Base-by-base conservation (phyloP, 345 rosid species). In the Salix exigua region DNA sequence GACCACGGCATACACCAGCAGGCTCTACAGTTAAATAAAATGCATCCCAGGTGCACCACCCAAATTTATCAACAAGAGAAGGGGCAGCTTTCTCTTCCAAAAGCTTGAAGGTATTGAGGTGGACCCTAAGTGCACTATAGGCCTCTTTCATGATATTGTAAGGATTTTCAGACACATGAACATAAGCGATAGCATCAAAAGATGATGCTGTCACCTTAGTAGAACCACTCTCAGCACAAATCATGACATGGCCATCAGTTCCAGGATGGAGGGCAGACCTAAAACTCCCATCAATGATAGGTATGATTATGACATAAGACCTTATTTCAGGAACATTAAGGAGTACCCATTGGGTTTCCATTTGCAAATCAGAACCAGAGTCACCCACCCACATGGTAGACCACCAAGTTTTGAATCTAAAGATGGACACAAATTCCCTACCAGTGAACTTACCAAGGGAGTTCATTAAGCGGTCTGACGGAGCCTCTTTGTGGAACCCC, bases 1-100 rank as follows among this genome's bases (percentile, higher is more conserved):
- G 87, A 11, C 97, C 97, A 23, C 83, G 87, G 94, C 97, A 92
- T 21, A 88, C 78, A 6, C 92, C 91, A 13, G 85, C 83, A 0
- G 98, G 98, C 72, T 92, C 93, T 17, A 94, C 97, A 0, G 94
- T 90, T 26, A 94, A 86, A 83, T 91, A 94, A 70, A 92, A 89
- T 8, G 97, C 94, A 80, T 94, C 97, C 98, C 97, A 94, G 58
- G 98, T 94, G 82, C 98, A 94, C 97, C 97, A 92, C 33, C 98
- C 98, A 44, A 94, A 94, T 85, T 92, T 92, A 70, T 92, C 86
- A 12, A 85, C 78, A 31, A 92, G 75, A 6, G 84, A 70, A 2
- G 97, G 95, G 18, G 68, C 85, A 23, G 50, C 77, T 82, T 92
- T 94, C 88, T 91, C 98, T 83, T 91, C 98, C 60, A 91, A 31